Percentiles rank a stretch among this genome's conserved stretches.
Evolutionary conservation across 176 grass and related monocot species (phyloP).

Genomic region (Guadua angustifolia): DNA sequence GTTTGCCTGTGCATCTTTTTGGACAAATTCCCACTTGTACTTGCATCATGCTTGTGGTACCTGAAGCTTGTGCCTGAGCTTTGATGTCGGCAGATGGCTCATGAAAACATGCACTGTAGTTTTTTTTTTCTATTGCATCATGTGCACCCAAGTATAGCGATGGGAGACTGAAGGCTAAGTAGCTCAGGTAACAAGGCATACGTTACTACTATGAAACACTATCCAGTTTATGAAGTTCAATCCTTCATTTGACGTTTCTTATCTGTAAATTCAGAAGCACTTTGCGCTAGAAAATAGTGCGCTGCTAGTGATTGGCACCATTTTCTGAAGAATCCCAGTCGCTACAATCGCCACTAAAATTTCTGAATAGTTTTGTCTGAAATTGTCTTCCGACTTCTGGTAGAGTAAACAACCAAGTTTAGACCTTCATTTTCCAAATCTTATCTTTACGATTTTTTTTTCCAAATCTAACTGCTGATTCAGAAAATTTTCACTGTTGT

Average conservation of each 20-base stretch:
- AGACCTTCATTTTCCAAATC: background rate
- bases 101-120: background rate
- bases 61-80: background rate
- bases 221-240: background rate
- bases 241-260: background rate
- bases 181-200: background rate
- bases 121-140: background rate
- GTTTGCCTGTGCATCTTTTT: background rate
- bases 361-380: background rate
- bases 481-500: background rate
- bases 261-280: background rate
- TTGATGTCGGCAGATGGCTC: background rate
- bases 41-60: slow-evolving; percentile 25
- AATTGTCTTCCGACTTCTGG: background rate
- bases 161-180: background rate
- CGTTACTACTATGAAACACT: background rate
- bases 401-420: background rate
- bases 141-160: background rate
- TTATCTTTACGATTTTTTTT: too few relatives aligned
- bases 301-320: background rate
- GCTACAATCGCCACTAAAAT: background rate
- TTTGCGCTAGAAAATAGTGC: background rate
- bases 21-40: slow-evolving; percentile 4
- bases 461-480: background rate
- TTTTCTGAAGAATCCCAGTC: background rate